phyloP scores from a whole-genome alignment of 106 monocot species.

The Ottelia alismoides region DNA sequence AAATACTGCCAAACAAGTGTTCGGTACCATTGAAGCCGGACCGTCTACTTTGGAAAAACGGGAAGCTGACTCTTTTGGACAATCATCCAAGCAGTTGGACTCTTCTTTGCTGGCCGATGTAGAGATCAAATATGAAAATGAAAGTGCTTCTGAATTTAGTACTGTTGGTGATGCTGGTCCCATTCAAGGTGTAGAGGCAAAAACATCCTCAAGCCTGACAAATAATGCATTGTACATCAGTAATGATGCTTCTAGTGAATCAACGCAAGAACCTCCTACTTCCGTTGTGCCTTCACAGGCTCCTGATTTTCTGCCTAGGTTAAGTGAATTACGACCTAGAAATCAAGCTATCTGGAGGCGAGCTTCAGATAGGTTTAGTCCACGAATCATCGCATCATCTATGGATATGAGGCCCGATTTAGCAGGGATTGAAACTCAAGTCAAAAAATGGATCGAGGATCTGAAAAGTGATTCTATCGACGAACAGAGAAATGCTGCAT shows the following conservation, averaged over 20 bases:
- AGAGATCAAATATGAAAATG: slow-evolving; percentile 16
- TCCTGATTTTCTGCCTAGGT: slow-evolving; percentile 19
- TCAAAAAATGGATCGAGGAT: slow-evolving; percentile 47
- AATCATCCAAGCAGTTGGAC: slow-evolving; percentile 16
- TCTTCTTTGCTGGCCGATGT: slow-evolving; percentile 11
- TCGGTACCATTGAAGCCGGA: slow-evolving; percentile 15
- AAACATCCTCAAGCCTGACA: slow-evolving; percentile 12
- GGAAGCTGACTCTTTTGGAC: slow-evolving; percentile 9
- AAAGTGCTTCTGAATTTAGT: slow-evolving; percentile 24
- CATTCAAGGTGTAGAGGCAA: slow-evolving; percentile 14
- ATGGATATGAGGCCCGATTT: slow-evolving; percentile 46
- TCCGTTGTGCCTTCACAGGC: slow-evolving; percentile 23
- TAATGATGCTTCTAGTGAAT: slow-evolving; percentile 41
- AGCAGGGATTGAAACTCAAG: slow-evolving; percentile 42
- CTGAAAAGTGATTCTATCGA: slow-evolving; percentile 56
- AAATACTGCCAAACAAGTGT: slow-evolving; percentile 16
- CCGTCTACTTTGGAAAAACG: slow-evolving; percentile 17
- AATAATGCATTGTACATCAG: slow-evolving; percentile 22
- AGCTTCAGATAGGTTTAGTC: slow-evolving; percentile 40
- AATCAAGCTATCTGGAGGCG: slow-evolving; percentile 37
- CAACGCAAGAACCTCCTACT: slow-evolving; percentile 13
- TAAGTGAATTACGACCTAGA: slow-evolving; percentile 34
- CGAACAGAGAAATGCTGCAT: slow-evolving; percentile 45
- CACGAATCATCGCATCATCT: slow-evolving; percentile 40
- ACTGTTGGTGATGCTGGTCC: slow-evolving; percentile 15